phyloP scores from a whole-genome alignment of 768 basidiomycete species.

The Auriculariales sp. region DNA sequence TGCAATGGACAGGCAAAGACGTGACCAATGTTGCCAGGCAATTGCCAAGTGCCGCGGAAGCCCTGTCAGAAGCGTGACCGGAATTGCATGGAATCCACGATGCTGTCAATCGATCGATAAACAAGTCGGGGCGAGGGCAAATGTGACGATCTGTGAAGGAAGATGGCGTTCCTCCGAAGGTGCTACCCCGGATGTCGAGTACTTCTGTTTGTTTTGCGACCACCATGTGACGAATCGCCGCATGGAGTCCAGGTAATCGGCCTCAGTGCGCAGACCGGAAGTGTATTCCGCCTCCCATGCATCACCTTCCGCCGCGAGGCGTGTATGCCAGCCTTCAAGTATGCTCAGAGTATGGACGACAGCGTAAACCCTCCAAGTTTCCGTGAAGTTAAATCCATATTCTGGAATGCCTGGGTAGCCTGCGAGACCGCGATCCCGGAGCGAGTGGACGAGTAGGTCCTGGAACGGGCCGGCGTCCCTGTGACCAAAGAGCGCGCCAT shows the following conservation, averaged over 20 bases:
- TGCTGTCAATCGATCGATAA: too few species aligned
- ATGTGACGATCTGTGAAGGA: too few species aligned
- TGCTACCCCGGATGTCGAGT: too few species aligned
- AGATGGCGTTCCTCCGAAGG: too few species aligned
- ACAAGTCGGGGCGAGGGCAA: too few species aligned
- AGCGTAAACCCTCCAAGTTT: neutral
- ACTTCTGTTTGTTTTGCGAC: too few species aligned
- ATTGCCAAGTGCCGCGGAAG: too few species aligned
- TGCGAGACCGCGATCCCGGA: neutral
- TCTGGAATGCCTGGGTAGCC: neutral
- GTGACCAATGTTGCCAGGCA: too few species aligned
- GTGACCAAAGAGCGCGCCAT: neutral
- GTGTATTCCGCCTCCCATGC: neutral
- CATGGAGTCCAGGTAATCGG: neutral
- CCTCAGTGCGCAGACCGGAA: neutral
- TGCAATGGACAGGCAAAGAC: too few species aligned
- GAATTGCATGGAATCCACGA: too few species aligned
- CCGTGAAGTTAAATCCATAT: neutral
- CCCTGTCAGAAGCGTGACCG: too few species aligned
- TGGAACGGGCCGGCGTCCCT: neutral
- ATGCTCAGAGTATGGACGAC: neutral
- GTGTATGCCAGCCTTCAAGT: neutral
- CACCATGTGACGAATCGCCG: neutral
- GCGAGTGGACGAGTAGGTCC: neutral
- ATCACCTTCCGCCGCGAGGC: neutral